Evolutionary conservation across 192 early-diverging fungal genomes (phyloP).

Genomic region (Mortierella hygrophila): DNA sequence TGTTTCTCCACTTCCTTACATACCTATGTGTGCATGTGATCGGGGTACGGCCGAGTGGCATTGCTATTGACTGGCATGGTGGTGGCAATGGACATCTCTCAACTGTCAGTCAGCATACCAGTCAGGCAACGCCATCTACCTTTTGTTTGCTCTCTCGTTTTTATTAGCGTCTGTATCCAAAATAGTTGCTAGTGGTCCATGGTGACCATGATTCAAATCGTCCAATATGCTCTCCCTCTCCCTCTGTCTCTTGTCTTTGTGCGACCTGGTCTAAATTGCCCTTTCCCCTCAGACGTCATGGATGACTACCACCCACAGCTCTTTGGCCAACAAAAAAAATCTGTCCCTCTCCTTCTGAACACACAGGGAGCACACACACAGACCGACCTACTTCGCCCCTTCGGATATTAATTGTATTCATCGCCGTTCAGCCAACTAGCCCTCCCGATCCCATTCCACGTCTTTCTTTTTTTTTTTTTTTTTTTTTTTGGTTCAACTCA

Average conservation of each 20-base stretch:
- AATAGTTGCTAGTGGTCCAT: too few species aligned
- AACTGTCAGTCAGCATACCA: too few species aligned
- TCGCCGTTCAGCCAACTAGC: background rate
- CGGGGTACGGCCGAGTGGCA: too few species aligned
- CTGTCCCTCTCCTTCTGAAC: too few species aligned
- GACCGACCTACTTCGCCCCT: background rate
- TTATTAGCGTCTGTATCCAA: too few species aligned
- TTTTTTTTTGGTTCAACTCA: slow-evolving; percentile 13
- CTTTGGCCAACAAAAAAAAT: background rate
- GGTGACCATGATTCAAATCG: too few species aligned
- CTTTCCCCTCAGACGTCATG: background rate
- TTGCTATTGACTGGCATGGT: too few species aligned
- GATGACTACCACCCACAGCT: background rate
- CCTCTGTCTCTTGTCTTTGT: background rate
- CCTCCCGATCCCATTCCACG: background rate
- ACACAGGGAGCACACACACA: background rate
- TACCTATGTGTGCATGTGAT: too few species aligned
- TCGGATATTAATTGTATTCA: slow-evolving; percentile 13
- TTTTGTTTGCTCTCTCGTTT: too few species aligned
- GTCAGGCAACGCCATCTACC: too few species aligned
- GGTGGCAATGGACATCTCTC: too few species aligned
- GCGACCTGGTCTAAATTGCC: slow-evolving; percentile 1
- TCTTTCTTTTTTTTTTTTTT: slow-evolving; percentile 9
- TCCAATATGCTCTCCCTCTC: background rate
- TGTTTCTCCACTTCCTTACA: too few species aligned